Percentiles rank a stretch among this genome's conserved stretches.
phyloP scores from a whole-genome alignment of 345 rosid genomes.

The Turnera subulata region DNA sequence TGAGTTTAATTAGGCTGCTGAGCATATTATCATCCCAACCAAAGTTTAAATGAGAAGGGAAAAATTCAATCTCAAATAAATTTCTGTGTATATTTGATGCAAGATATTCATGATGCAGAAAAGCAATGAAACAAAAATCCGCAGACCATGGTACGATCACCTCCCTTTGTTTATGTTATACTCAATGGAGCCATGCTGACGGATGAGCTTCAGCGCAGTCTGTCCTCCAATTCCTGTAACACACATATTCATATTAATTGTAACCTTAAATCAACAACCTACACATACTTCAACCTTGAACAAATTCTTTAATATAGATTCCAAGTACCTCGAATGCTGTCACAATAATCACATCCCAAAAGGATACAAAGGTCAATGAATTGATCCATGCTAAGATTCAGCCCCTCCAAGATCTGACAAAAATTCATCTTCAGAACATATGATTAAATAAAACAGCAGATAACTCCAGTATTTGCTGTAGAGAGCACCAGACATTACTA shows the following conservation, averaged over 20 bases:
- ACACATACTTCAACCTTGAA: neutral
- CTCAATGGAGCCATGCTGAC: too few species aligned
- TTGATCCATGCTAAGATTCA: conserved; percentile 87
- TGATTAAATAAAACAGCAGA: conserved; percentile 8
- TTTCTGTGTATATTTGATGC: too few species aligned
- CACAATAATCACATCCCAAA: too few species aligned
- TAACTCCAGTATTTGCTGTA: neutral
- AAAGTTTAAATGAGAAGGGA: too few species aligned
- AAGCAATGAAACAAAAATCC: neutral
- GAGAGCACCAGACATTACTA: conserved; percentile 60
- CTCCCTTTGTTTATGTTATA: conserved; percentile 84
- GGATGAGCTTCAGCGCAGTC: too few species aligned
- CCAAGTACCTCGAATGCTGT: too few species aligned
- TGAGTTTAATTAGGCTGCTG: too few species aligned
- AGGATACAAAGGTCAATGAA: conserved; percentile 92
- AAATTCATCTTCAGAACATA: conserved; percentile 12
- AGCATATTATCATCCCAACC: too few species aligned
- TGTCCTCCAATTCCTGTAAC: too few species aligned
- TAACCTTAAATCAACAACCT: conserved; percentile 8
- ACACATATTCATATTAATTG: conserved; percentile 2
- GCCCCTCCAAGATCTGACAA: conserved; percentile 74
- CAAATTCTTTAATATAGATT: too few species aligned
- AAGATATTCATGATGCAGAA: too few species aligned
- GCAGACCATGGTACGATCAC: conserved; percentile 24
- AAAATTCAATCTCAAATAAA: too few species aligned